These are phyloP conservation scores for Phialocephala subalpina DNA, from an alignment of 2,329 filamentous ascomycete species.

Conservation along the genomic window DNA sequence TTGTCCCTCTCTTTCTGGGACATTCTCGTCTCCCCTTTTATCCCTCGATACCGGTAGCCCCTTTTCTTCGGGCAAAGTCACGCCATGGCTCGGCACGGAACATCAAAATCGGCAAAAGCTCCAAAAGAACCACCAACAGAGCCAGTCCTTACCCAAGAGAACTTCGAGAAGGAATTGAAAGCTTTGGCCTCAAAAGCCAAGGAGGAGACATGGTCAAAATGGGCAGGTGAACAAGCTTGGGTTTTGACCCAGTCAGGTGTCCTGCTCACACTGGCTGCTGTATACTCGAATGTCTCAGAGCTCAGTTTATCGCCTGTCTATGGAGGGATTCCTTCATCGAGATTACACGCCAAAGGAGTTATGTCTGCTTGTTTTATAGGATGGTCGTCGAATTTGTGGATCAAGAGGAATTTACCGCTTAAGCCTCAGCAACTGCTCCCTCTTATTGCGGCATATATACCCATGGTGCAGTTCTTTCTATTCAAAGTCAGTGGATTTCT, in stretches of 20 bases:
- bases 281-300: slow-evolving; percentile 75
- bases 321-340: slow-evolving; percentile 79
- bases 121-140: slow-evolving; percentile 21
- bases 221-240: slow-evolving; percentile 38
- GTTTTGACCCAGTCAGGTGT: slow-evolving; percentile 46
- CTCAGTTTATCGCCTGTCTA: slow-evolving; percentile 86
- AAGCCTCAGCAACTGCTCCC: slow-evolving; percentile 66
- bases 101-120: slow-evolving; percentile 27
- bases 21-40: slow-evolving; percentile 7
- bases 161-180: slow-evolving; percentile 46
- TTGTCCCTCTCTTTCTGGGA: not conserved
- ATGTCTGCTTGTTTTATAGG: slow-evolving; percentile 74
- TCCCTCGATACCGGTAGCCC: not conserved
- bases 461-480: slow-evolving; percentile 75
- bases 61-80: slow-evolving; percentile 2
- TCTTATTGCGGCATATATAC: slow-evolving; percentile 78
- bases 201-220: slow-evolving; percentile 43
- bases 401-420: slow-evolving; percentile 58
- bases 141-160: slow-evolving; percentile 44
- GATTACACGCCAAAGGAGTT: slow-evolving; percentile 74
- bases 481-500: slow-evolving; percentile 71
- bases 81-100: slow-evolving; percentile 31
- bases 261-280: slow-evolving; percentile 65
- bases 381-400: slow-evolving; percentile 70
- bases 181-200: slow-evolving; percentile 43